phyloP scores from a whole-genome alignment of 2,329 filamentous ascomycete species.

The Botrytis hyacinthi region DNA sequence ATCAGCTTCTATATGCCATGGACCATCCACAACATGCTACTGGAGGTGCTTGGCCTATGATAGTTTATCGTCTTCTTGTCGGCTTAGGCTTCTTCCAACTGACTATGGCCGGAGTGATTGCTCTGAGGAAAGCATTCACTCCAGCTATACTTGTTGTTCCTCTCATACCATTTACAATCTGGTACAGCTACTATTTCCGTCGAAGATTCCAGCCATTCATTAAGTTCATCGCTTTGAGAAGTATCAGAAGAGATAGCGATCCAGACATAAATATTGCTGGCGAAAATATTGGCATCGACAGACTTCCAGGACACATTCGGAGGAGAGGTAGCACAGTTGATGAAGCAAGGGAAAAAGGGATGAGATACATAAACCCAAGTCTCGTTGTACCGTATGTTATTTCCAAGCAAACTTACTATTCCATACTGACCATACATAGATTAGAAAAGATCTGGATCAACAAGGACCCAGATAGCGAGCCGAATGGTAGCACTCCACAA shows the following conservation, averaged over 20 bases:
- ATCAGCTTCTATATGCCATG: slow-evolving; percentile 97
- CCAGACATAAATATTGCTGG: slow-evolving; percentile 47
- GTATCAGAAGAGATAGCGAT: slow-evolving; percentile 66
- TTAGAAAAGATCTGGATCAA: slow-evolving; percentile 69
- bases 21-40: slow-evolving; percentile 94
- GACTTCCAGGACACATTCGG: slow-evolving; percentile 31
- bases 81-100: slow-evolving; percentile 87
- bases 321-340: slow-evolving; percentile 59
- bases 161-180: slow-evolving; percentile 75
- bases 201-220: slow-evolving; percentile 84
- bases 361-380: slow-evolving; percentile 75
- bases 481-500: slow-evolving; percentile 25
- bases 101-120: slow-evolving; percentile 84
- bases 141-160: slow-evolving; percentile 72
- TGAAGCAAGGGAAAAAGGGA: slow-evolving; percentile 67
- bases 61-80: slow-evolving; percentile 85
- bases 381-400: slow-evolving; percentile 61
- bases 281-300: slow-evolving; percentile 36
- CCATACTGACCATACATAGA: slow-evolving; percentile 41
- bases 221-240: slow-evolving; percentile 86
- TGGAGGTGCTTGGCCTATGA: slow-evolving; percentile 92
- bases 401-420: neutral
- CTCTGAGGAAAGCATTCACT: slow-evolving; percentile 69
- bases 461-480: slow-evolving; percentile 24
- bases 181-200: slow-evolving; percentile 83